These are phyloP conservation scores for Ampelomyces quisqualis DNA, from an alignment of 2,329 filamentous ascomycete genomes.

Conservation along the genomic window DNA sequence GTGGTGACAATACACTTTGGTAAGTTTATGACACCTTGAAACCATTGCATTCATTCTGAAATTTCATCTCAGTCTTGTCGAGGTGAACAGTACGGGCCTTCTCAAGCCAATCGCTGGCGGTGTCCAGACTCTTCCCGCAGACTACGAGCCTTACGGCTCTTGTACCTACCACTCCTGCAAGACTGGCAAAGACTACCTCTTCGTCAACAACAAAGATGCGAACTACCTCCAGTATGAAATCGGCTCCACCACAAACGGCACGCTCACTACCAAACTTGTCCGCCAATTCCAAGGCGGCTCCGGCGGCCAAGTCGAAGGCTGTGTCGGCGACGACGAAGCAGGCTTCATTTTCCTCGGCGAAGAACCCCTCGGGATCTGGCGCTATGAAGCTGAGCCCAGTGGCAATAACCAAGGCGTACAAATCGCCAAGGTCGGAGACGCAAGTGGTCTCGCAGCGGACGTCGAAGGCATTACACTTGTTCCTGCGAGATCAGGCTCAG, in stretches of 20 bases:
- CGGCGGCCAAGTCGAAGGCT: conserved; percentile 58
- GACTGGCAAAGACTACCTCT: conserved; percentile 55
- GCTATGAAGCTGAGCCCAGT: conserved; percentile 55
- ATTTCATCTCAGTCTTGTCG: conserved; percentile 47
- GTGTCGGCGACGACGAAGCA: conserved; percentile 55
- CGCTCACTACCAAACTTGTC: conserved; percentile 51
- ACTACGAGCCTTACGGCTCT: conserved; percentile 55
- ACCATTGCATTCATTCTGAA: neutral
- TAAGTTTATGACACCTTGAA: conserved; percentile 32
- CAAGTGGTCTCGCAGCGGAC: conserved; percentile 51
- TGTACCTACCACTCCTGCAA: conserved; percentile 53
- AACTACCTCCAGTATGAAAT: conserved; percentile 58
- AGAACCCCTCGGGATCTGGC: conserved; percentile 55
- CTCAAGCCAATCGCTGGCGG: conserved; percentile 50
- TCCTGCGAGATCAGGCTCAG: conserved; percentile 46
- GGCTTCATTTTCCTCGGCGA: conserved; percentile 56
- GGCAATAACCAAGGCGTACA: conserved; percentile 37
- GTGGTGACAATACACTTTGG: conserved; percentile 56
- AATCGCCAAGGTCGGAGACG: conserved; percentile 50
- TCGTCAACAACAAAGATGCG: conserved; percentile 57
- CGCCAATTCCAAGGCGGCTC: conserved; percentile 55
- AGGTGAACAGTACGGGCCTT: conserved; percentile 51
- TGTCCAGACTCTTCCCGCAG: conserved; percentile 48
- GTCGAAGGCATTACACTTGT: conserved; percentile 58
- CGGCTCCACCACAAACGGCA: conserved; percentile 42